phyloP scores from a whole-genome alignment of 371 early-diverging fungal species.

The Nematocida homosporus region DNA sequence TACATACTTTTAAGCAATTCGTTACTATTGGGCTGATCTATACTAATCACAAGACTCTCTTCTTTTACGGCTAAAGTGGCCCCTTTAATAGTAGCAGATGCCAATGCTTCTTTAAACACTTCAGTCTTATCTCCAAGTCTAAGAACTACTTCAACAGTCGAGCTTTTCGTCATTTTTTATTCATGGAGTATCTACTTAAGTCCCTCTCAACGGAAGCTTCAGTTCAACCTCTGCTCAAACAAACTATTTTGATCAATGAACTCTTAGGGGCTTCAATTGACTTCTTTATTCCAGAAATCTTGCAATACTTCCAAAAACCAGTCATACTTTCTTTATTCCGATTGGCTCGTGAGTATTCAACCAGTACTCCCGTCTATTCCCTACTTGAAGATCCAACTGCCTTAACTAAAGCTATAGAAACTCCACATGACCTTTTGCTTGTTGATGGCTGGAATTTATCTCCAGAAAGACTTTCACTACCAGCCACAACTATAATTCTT shows the following conservation, averaged over 20 bases:
- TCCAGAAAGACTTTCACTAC: background rate
- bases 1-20: slow-evolving; percentile 33
- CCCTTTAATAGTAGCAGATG: slow-evolving; percentile 1
- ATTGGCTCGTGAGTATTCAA: slow-evolving; percentile 9
- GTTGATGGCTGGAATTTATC: slow-evolving; percentile 31
- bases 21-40: background rate
- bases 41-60: background rate
- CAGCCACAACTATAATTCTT: slow-evolving; percentile 15
- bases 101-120: slow-evolving; percentile 14
- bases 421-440: background rate
- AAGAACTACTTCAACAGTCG: background rate
- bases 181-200: slow-evolving; percentile 38
- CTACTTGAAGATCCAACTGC: background rate
- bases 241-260: slow-evolving; percentile 27
- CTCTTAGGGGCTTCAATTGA: slow-evolving; percentile 7
- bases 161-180: slow-evolving; percentile 34
- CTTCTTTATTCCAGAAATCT: slow-evolving; percentile 14
- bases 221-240: too few relatives aligned
- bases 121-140: background rate
- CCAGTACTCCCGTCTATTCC: background rate
- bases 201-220: background rate
- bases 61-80: background rate
- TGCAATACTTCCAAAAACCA: background rate
- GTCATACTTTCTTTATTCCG: slow-evolving; percentile 16
- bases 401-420: background rate